Evolutionary conservation across 2,329 filamentous ascomycete genomes (phyloP).

Genomic region (Epichloe glyceriae): DNA sequence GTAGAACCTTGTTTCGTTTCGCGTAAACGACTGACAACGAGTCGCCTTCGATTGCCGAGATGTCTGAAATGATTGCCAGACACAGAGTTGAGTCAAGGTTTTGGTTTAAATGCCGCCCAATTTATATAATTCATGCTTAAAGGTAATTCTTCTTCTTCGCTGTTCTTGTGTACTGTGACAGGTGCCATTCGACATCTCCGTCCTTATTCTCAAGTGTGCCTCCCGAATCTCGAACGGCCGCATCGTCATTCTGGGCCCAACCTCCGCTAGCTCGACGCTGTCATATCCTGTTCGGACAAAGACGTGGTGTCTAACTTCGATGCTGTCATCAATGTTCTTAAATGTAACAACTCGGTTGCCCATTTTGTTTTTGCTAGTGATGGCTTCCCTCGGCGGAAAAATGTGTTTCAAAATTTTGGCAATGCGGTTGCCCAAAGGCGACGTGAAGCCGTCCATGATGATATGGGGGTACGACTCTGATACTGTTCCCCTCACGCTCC

Average conservation of each 20-base stretch:
- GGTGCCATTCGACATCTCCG: conserved; percentile 90
- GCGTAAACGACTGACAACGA: background rate
- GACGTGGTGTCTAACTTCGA: conserved; percentile 72
- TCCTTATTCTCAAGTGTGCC: conserved; percentile 91
- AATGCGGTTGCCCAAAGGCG: conserved; percentile 65
- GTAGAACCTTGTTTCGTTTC: background rate
- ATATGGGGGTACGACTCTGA: conserved; percentile 88
- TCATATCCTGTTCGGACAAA: conserved; percentile 90
- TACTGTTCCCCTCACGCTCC: conserved; percentile 73
- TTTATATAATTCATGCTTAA: background rate
- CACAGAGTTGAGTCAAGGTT: background rate
- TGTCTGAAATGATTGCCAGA: background rate
- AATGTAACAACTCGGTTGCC: conserved; percentile 87
- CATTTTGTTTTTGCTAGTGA: conserved; percentile 58
- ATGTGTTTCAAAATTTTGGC: conserved; percentile 88
- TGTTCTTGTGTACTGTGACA: conserved; percentile 91
- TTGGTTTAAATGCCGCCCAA: background rate
- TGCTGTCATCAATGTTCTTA: conserved; percentile 85
- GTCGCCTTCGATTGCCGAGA: background rate
- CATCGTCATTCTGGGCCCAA: conserved; percentile 96
- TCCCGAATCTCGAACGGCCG: conserved; percentile 79
- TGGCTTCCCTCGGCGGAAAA: conserved; percentile 76
- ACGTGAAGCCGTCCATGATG: conserved; percentile 88
- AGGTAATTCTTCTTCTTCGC: conserved; percentile 66
- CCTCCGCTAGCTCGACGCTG: conserved; percentile 77